A percentile compares a stretch with the other conserved stretches of the same genome.
Conservation (phyloP, 345 rosid species). For the Aethionema arabicum region DNA sequence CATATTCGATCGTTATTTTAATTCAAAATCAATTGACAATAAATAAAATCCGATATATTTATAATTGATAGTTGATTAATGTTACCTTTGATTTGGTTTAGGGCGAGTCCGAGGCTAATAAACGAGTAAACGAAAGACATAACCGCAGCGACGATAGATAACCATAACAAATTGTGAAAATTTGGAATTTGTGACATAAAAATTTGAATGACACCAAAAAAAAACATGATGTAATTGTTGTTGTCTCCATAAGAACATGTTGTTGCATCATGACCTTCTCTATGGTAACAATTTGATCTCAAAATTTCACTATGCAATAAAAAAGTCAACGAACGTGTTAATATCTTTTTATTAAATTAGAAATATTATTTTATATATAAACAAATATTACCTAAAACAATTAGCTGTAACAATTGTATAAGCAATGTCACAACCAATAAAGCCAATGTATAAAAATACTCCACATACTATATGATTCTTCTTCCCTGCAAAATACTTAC, state of each 20-base stretch:
- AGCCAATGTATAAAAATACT: constrained; percentile 48
- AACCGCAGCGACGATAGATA: constrained; percentile 40
- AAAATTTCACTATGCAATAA: constrained; percentile 36
- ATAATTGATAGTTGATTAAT: not conserved
- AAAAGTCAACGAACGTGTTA: constrained; percentile 1
- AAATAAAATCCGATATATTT: not conserved
- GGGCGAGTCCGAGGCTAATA: constrained; percentile 41
- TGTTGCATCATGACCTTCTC: constrained; percentile 41
- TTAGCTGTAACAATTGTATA: constrained; percentile 65
- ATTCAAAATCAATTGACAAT: not conserved
- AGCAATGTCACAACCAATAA: constrained; percentile 52
- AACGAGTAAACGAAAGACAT: constrained; percentile 41
- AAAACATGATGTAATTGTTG: constrained; percentile 58
- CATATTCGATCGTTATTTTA: not conserved
- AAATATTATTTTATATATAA: not conserved
- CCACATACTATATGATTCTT: constrained; percentile 46
- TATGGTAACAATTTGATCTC: constrained; percentile 65
- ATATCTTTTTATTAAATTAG: not conserved
- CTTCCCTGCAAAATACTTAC: constrained; percentile 23
- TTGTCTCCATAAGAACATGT: constrained; percentile 47
- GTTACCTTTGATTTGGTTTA: constrained; percentile 32
- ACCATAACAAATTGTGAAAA: constrained; percentile 39
- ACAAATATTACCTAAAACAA: constrained; percentile 54
- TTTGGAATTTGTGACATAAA: constrained; percentile 53
- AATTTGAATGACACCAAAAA: constrained; percentile 47